Evolutionary conservation across 345 rosid species (phyloP).

Genomic region (Sisymbrium irio): DNA sequence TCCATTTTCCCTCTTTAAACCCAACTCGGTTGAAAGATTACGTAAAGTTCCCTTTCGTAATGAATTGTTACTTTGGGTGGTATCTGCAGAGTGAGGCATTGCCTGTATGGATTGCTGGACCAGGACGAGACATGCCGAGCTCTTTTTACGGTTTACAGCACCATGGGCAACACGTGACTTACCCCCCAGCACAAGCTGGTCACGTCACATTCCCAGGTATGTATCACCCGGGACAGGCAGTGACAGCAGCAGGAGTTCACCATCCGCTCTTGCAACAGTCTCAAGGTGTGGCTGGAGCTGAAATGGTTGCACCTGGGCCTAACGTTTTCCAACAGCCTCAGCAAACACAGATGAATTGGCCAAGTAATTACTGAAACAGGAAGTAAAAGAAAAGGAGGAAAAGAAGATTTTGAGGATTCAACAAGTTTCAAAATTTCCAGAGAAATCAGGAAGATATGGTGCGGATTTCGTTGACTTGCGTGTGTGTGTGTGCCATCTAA

Average conservation of each 20-base stretch:
- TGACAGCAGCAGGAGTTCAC: conserved; percentile 59
- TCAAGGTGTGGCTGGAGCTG: conserved; percentile 65
- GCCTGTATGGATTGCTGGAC: conserved; percentile 79
- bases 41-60: not conserved
- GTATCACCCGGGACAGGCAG: conserved; percentile 78
- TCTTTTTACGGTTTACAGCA: conserved; percentile 82
- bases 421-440: conserved; percentile 29
- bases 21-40: not conserved
- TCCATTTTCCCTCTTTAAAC: not conserved
- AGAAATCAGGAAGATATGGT: conserved; percentile 20
- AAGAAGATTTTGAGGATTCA: conserved; percentile 22
- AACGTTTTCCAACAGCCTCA: conserved; percentile 88
- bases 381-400: conserved; percentile 11
- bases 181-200: conserved; percentile 68
- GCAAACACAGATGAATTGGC: conserved; percentile 90
- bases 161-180: conserved; percentile 82
- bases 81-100: conserved; percentile 75
- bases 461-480: conserved; percentile 6
- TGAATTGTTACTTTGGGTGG: conserved; percentile 20
- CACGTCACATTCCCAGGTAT: conserved; percentile 63
- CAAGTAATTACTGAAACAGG: conserved; percentile 69
- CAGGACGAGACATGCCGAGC: conserved; percentile 72
- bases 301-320: conserved; percentile 69
- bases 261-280: conserved; percentile 77
- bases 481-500: conserved; percentile 18